Evolutionary conservation across 352 stramenopile species (phyloP), one percentile per base, ranked within the genome.

Genomic region (Phytophthora palmivora): DNA sequence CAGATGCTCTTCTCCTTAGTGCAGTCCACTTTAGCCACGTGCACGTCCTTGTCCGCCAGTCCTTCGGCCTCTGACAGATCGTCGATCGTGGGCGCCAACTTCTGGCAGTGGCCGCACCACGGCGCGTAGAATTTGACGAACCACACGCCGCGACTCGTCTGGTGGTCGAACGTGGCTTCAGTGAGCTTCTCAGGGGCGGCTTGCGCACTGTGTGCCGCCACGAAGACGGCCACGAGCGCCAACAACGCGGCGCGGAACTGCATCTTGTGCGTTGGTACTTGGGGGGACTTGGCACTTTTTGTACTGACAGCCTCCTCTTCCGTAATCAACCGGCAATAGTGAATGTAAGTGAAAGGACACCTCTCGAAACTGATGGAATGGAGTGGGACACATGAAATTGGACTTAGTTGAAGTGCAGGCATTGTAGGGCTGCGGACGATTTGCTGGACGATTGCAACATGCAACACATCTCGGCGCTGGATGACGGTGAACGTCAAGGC

Each of bases 51-150:
- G n/a, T 41, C 53, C 8, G 22, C 50, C 39, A 90, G 67, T 5
- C 53, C 45, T 9, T 74, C 34, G 41, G 85, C 61, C 30, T 70
- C 53, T 14, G 84, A 68, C 44, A 94, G 54, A 55, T 82, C 65
- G 39, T 89, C 79, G 58, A 90, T 86, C 16, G 81, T 59, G 0
- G 82, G 82, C 26, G 83, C 81, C 38, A 95, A 69, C 44, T 88
- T 87, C 78, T 95, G 88, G 71, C 87, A 95, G 64, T 95, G 87
- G 16, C 81, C 77, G 58, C 87, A 95, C 87, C 87, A 95, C 9
- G 87, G 87, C 33, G 87, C 84, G 64, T 93, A 95, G 67, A 95
- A 95, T 69, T 95, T 91, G 67, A 93, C 53, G 47, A 93, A 80
- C 84, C 84, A 92, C 38, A 87, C 76, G 54, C 73, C 63, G 24